These are phyloP conservation scores for Balamuthia mandrillaris DNA, from an alignment of 208 protist genomes.

Conservation along the genomic window DNA sequence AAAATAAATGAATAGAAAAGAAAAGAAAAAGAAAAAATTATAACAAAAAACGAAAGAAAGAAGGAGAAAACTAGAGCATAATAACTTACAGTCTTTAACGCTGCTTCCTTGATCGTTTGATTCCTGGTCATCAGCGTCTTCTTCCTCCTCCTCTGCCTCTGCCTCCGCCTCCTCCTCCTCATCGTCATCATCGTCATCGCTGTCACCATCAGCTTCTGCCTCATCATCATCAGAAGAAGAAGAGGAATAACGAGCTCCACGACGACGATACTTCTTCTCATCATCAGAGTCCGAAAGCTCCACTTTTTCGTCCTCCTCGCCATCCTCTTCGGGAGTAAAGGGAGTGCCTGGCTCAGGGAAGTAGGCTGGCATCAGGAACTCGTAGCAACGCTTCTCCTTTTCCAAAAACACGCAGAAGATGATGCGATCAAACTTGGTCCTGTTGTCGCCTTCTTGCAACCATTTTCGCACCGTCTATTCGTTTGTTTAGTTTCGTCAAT, in stretches of 20 bases:
- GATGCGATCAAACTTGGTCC: not conserved
- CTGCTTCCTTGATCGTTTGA: too few species aligned
- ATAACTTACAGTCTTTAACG: too few species aligned
- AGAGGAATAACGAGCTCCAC: not conserved
- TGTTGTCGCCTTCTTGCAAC: not conserved
- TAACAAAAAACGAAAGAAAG: too few species aligned
- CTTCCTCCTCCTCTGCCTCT: not conserved
- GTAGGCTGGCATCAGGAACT: not conserved
- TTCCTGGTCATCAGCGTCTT: not conserved
- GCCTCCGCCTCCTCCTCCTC: not conserved
- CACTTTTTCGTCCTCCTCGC: not conserved
- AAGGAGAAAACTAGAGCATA: too few species aligned
- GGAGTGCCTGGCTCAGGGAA: not conserved
- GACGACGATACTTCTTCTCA: too few species aligned
- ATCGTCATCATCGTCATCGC: not conserved
- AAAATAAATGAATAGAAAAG: not conserved
- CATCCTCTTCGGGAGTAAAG: not conserved
- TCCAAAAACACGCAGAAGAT: conserved; percentile 25
- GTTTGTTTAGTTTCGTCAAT: too few species aligned
- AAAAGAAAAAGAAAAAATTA: not conserved
- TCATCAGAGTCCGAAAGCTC: too few species aligned
- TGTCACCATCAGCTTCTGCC: not conserved
- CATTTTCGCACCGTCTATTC: not conserved
- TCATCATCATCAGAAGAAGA: not conserved
- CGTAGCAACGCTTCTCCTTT: not conserved